Base-by-base conservation (phyloP, 768 basidiomycete species). In the Rhizopogon sp. region DNA sequence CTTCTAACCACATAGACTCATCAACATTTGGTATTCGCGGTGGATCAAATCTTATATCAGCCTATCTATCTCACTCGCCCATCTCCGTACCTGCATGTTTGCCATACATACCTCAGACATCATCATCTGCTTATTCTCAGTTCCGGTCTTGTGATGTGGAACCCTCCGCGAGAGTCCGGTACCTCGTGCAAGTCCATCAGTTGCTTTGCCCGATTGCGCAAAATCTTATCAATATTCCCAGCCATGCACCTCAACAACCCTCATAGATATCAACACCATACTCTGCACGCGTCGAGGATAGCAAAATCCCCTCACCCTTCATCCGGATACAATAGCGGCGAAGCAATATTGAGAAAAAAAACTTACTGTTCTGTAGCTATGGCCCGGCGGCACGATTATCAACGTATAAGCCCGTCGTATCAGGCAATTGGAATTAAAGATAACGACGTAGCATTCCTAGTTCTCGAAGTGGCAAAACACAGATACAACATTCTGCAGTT, bases 371-470 rank as follows among this genome's bases (percentile, higher is more conserved):
- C 35, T 37, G 13, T 10, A 11, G 13, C 35, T 37, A 37, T 42
- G 41, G 40, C 6, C 25, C 31, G 35, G 35, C 35, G 52, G 51
- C 28, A 37, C 35, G 46, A 51, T 53, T 37, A 53, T 45, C 46
- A 52, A 6, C 16, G 16, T 33, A 25, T 33, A 14, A 55, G 40
- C 37, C 25, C 20, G 39, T 53, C 3, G 50, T 16, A 55, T 43
- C 52, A 44, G 43, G 47, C 13, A 56, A 56, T 56, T 58, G 55
- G 46, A 58, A 58, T 50, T 50, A 25, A 58, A 53, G 57, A 58
- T 58, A 58, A 58, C 55, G 47, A 49, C 47, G 42, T 33, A 56
- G 31, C 6, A 17, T 49, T 43, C 20, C 40, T 43, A 37, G 25
- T 44, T 31, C 42, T 28, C 29, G 43, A 56, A 53, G 44, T 7